Evolutionary conservation across 306 rosid species (phyloP).

Genomic region (Glycine soja): DNA sequence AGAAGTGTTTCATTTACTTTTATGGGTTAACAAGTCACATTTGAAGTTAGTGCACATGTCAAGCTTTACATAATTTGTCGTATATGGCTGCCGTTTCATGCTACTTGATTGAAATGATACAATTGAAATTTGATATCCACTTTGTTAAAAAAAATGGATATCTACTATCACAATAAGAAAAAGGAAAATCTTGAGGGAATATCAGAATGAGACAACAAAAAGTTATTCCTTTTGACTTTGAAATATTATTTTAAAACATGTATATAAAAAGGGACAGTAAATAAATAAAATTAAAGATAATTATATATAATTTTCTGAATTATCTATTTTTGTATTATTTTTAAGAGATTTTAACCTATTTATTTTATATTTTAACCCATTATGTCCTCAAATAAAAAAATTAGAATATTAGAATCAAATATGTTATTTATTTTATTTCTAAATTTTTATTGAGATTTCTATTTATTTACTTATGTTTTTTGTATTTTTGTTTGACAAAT

Average conservation of each 20-base stretch:
- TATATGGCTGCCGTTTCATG: conserved; percentile 7
- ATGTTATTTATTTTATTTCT: not conserved
- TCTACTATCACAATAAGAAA: not conserved
- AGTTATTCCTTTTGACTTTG: not conserved
- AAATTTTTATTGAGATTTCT: not conserved
- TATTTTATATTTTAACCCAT: not conserved
- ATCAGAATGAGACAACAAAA: not conserved
- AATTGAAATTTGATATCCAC: not conserved
- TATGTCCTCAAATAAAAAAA: not conserved
- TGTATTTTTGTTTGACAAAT: not conserved
- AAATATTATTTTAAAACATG: not conserved
- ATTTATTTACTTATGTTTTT: not conserved
- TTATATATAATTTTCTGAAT: not conserved
- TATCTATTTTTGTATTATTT: not conserved
- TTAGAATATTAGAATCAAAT: not conserved
- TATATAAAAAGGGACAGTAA: not conserved
- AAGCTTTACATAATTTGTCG: conserved; percentile 26
- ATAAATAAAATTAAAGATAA: not conserved
- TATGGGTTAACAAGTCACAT: conserved; percentile 13
- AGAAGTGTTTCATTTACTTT: not conserved
- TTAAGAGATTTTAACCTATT: not conserved
- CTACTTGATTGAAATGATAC: not conserved
- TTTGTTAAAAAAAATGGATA: too few relatives aligned
- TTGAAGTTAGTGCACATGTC: conserved; percentile 30
- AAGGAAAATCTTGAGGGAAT: not conserved